Base-by-base conservation (phyloP, 1,284 basidiomycete genomes). In the Microbotryum saponariae region DNA sequence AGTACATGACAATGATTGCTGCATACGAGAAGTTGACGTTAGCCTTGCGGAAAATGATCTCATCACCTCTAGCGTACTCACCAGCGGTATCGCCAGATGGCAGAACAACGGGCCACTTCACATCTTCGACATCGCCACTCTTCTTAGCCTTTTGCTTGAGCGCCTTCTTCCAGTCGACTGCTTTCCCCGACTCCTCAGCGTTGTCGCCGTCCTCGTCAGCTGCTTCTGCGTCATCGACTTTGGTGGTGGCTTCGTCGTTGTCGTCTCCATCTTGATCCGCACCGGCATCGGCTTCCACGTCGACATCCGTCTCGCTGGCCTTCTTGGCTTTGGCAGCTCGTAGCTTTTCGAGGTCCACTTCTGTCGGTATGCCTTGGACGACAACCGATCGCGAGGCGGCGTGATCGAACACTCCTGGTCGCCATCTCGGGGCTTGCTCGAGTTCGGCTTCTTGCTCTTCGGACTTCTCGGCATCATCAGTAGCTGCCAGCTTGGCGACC, bases 91-190 rank as follows among this genome's bases (percentile, higher is more conserved):
- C 67, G 55, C 63, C 59, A 37, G 70, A 63, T 14, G 66, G 55
- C 16, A 69, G 56, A 56, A 61, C 33, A 60, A 62, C 53, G n/a
- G 66, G 67, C 64, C 61, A 66, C 60, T 67, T 60, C 57, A 68
- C 60, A 56, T 70, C 60, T 55, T 66, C 54, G 54, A 64, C 59
- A 33, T 63, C 59, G 60, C 60, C 67, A 37, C 18, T 54, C 65
- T 90, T 91, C 57, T 88, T 82, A 50, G 92, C 79, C 74, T 91
- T 91, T 78, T 96, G 93, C 89, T 90, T 91, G 0, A 93, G 77
- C 0, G 81, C 78, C 67, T 87, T 87, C 31, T 87, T 83, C 71
- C 61, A 63, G 49, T 68, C 71, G 33, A 65, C 63, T 20, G 68
- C 57, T 61, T 71, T 70, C 45, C 63, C 64, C 52, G 59, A 64